Evolutionary conservation across 2,329 filamentous ascomycete genomes (phyloP).

Genomic region (Sarocladium brachiariae): DNA sequence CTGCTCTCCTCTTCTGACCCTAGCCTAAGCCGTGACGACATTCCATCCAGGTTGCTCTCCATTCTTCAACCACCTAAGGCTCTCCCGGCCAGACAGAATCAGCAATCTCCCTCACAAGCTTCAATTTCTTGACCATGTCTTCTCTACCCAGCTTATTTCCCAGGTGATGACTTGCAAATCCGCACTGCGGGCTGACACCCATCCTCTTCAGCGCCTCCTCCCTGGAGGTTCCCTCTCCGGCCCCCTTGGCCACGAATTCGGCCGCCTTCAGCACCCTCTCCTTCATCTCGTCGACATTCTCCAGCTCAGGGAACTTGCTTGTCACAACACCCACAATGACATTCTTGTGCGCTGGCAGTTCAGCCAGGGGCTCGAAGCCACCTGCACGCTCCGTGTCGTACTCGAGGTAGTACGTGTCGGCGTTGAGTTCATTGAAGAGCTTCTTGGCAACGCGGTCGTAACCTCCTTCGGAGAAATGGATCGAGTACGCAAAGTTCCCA

Average conservation of each 20-base stretch:
- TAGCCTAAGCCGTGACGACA: too few relatives aligned
- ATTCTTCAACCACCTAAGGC: too few relatives aligned
- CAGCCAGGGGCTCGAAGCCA: constrained; percentile 55
- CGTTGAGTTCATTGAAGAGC: constrained; percentile 52
- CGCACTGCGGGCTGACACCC: constrained; percentile 61
- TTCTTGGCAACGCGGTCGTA: constrained; percentile 59
- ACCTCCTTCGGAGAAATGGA: constrained; percentile 56
- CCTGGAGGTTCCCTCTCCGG: constrained; percentile 38
- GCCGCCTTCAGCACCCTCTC: constrained; percentile 50
- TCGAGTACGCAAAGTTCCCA: constrained; percentile 55
- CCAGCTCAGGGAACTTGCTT: constrained; percentile 52
- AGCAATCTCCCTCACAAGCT: constrained; percentile 61
- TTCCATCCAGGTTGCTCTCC: too few relatives aligned
- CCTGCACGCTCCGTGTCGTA: constrained; percentile 57
- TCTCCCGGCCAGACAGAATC: constrained; percentile 2
- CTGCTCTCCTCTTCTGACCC: too few relatives aligned
- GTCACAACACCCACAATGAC: constrained; percentile 57
- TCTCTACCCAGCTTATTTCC: constrained; percentile 44
- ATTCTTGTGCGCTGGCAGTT: constrained; percentile 50
- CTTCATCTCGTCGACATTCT: constrained; percentile 55
- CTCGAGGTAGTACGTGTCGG: constrained; percentile 60
- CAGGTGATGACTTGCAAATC: constrained; percentile 50
- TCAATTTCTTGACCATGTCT: constrained; percentile 65
- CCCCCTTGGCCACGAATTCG: constrained; percentile 58
- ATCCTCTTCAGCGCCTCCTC: constrained; percentile 62